These are phyloP conservation scores for Fragaria iinumae DNA, from an alignment of 306 rosid genomes.

Conservation along the genomic window DNA sequence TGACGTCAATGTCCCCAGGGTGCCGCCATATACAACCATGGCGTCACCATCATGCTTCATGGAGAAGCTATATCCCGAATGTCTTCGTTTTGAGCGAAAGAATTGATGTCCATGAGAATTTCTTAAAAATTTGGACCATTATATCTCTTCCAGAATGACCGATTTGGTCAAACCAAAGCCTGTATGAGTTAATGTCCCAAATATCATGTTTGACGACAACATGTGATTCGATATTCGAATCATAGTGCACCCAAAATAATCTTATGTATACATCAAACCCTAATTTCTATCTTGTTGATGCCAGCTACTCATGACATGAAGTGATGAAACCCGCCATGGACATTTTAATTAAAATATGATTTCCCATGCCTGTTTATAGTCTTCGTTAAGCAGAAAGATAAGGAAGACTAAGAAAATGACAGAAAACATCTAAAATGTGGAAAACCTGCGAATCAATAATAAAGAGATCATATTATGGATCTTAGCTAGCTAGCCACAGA, in stretches of 20 bases:
- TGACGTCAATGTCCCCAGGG: no score
- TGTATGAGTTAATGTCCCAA: no score
- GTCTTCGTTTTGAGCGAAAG: no score
- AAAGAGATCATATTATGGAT: constrained; percentile 1
- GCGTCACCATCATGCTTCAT: no score
- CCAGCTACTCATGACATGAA: neutral
- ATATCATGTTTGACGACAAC: no score
- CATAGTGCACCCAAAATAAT: neutral
- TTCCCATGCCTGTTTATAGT: neutral
- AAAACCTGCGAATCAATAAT: neutral
- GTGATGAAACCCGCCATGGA: constrained; percentile 1
- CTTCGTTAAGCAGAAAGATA: neutral
- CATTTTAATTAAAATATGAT: neutral
- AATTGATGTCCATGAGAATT: no score
- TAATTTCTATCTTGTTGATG: neutral
- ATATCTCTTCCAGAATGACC: no score
- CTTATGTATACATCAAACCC: constrained; percentile 2
- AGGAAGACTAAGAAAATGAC: neutral
- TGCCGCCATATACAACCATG: no score
- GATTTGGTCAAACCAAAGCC: no score
- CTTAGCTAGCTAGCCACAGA: constrained; percentile 23
- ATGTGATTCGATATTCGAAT: no score
- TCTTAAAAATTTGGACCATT: no score
- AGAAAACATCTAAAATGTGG: neutral
- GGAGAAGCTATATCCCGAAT: no score